Evolutionary conservation across 805 yeast genomes (phyloP).

Genomic region (Yarrowia divulgata): DNA sequence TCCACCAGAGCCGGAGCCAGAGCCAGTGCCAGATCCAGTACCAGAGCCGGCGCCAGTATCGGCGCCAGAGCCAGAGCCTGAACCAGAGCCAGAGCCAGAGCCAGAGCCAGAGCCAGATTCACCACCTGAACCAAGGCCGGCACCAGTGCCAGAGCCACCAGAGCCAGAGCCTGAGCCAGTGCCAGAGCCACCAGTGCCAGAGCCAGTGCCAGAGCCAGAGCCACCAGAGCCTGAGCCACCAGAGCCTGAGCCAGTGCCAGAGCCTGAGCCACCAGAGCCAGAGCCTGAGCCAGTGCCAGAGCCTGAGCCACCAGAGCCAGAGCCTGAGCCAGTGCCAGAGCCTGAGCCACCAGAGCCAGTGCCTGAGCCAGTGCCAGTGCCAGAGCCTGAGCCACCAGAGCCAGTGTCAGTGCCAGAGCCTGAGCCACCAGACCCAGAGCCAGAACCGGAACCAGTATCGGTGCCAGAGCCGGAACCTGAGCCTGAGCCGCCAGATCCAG

Average conservation of each 20-base stretch:
- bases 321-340: neutral
- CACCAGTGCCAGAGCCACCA: neutral
- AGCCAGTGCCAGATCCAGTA: neutral
- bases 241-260: constrained; percentile 1
- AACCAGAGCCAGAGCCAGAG: neutral
- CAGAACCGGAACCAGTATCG: neutral
- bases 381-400: neutral
- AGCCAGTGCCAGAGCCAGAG: neutral
- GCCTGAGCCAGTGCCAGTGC: neutral
- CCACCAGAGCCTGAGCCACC: neutral
- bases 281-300: constrained; percentile 10
- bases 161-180: neutral
- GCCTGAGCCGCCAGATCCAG: too few relatives aligned
- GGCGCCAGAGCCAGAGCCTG: constrained; percentile 14
- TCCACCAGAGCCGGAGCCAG: neutral
- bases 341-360: neutral
- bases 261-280: neutral
- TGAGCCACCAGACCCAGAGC: neutral
- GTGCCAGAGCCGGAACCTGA: neutral
- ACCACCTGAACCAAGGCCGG: neutral
- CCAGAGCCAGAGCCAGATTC: constrained; percentile 3
- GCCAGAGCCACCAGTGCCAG: neutral
- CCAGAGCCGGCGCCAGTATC: neutral
- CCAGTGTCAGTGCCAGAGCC: neutral
- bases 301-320: constrained; percentile 3